Conservation (phyloP, 306 rosid species). For the Benincasa hispida region DNA sequence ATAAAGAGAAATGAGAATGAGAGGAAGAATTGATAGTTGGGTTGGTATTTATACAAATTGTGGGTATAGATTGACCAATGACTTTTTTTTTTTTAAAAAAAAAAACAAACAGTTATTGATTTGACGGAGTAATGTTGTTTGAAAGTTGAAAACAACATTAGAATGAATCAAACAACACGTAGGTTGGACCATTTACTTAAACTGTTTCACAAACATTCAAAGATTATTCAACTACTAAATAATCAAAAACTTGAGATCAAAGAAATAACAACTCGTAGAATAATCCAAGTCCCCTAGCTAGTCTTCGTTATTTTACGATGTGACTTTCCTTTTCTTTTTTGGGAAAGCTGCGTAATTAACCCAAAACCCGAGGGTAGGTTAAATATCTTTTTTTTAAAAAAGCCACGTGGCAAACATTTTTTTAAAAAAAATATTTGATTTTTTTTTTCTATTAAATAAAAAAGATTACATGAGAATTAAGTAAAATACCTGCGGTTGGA, state of each 20-base stretch:
- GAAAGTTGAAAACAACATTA: constrained; percentile 15
- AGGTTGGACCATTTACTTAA: background rate
- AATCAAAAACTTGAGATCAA: background rate
- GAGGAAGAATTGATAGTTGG: background rate
- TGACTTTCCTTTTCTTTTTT: background rate
- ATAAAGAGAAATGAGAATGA: background rate
- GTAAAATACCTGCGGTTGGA: no score
- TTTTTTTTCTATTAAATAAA: no score
- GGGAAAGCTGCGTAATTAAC: background rate
- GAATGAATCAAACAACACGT: constrained; percentile 10
- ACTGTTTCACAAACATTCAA: background rate
- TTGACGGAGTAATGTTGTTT: constrained; percentile 22
- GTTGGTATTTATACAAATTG: background rate
- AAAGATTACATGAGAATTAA: no score
- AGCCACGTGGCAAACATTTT: no score
- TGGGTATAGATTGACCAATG: background rate
- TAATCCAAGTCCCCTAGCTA: background rate
- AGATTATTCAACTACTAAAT: background rate
- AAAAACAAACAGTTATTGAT: background rate
- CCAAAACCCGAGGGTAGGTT: background rate
- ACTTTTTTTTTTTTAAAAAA: background rate
- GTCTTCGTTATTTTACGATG: background rate
- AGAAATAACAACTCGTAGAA: background rate
- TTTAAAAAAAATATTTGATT: no score
- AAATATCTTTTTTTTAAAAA: no score